phyloP scores from a whole-genome alignment of 176 grass and related monocot species.

The Phoenix roebelenii region DNA sequence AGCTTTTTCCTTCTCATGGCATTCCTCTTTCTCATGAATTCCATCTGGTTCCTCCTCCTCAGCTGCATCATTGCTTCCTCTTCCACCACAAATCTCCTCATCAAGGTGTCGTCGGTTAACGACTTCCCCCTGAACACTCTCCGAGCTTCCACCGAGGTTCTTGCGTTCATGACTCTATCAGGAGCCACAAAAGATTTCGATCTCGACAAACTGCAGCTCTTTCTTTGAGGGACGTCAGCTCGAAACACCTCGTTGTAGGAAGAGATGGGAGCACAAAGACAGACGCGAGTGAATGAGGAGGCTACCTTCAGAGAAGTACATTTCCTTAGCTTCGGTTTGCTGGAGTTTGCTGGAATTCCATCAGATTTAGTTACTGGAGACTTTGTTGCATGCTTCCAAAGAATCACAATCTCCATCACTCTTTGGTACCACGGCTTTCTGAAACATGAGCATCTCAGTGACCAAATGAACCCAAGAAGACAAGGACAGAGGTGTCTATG shows the following conservation, averaged over 20 bases:
- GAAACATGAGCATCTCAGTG: conserved; percentile 15
- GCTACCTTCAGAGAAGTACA: conserved; percentile 89
- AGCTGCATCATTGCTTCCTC: conserved; percentile 74
- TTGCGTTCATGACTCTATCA: neutral
- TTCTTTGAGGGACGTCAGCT: conserved; percentile 51
- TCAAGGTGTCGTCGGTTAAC: conserved; percentile 68
- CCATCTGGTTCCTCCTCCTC: conserved; percentile 71
- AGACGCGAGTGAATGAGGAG: conserved; percentile 84
- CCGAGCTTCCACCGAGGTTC: conserved; percentile 18
- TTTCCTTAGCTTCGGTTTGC: conserved; percentile 43
- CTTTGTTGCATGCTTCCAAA: conserved; percentile 36
- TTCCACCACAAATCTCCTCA: conserved; percentile 88
- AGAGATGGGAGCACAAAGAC: conserved; percentile 88
- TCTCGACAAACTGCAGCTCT: conserved; percentile 88
- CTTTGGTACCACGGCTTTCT: conserved; percentile 72
- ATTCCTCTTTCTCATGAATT: conserved; percentile 73
- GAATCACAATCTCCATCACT: conserved; percentile 42
- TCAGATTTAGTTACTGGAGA: neutral
- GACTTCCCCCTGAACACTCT: conserved; percentile 92
- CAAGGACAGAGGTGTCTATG: too few relatives aligned
- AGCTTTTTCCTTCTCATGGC: conserved; percentile 58
- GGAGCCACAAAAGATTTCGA: conserved; percentile 20
- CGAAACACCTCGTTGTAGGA: conserved; percentile 82
- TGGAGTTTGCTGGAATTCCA: neutral
- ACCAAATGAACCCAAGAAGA: too few relatives aligned